A percentile compares a stretch with the other conserved stretches of the same genome.
These are phyloP conservation scores for Pisolithus albus DNA, from an alignment of 768 basidiomycete species.

Conservation along the genomic window DNA sequence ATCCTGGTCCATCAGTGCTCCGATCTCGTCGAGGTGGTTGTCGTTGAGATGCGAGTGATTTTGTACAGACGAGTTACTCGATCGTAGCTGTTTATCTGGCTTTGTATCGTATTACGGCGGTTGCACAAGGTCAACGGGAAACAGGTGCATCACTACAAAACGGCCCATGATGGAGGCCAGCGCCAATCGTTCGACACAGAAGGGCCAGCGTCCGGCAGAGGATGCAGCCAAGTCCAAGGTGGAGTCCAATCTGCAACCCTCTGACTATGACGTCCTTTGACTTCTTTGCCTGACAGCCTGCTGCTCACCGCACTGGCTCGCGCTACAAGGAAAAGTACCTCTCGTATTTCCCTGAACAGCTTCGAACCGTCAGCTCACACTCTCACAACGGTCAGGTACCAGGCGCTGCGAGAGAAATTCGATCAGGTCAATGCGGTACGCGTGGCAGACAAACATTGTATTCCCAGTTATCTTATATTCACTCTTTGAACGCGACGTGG, in stretches of 20 bases:
- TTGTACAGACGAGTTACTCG: not conserved
- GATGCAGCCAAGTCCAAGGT: constrained; percentile 23
- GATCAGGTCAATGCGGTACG: constrained; percentile 28
- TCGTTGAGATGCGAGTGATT: not conserved
- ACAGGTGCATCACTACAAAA: not conserved
- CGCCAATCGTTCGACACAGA: not conserved
- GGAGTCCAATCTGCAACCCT: not conserved
- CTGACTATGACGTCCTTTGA: not conserved
- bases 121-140: not conserved
- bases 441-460: not conserved
- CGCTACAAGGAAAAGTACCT: constrained; percentile 30
- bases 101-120: constrained; percentile 8
- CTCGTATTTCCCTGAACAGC: not conserved
- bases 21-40: not conserved
- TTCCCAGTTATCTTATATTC: too few relatives aligned
- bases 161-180: not conserved
- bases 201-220: constrained; percentile 9
- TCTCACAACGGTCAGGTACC: constrained; percentile 15
- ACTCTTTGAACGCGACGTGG: not conserved
- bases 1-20: constrained; percentile 23
- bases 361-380: not conserved
- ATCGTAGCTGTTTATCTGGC: constrained; percentile 14
- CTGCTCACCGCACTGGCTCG: constrained; percentile 12
- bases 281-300: constrained; percentile 3
- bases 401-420: constrained; percentile 26